These are phyloP conservation scores for Candida sanyaensis DNA, from an alignment of 1,139 yeast species.

Conservation along the genomic window DNA sequence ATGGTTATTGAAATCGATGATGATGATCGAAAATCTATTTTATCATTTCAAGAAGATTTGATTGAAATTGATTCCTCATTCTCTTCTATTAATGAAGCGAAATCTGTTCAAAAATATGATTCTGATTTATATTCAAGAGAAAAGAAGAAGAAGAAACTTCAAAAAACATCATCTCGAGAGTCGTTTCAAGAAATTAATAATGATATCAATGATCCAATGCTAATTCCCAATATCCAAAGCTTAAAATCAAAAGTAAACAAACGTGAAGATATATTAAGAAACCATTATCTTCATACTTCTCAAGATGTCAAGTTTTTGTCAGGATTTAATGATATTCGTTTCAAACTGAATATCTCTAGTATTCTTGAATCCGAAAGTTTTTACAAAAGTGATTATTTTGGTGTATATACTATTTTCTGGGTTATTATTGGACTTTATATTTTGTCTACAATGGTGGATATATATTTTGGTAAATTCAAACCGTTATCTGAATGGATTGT, in stretches of 20 bases:
- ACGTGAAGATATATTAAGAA: slow-evolving; percentile 8
- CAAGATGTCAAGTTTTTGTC: slow-evolving; percentile 12
- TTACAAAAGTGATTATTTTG: slow-evolving; percentile 52
- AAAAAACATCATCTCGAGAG: not conserved
- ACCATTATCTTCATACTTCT: slow-evolving; percentile 6
- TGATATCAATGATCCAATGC: not conserved
- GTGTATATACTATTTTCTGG: slow-evolving; percentile 72
- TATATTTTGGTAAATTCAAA: slow-evolving; percentile 27
- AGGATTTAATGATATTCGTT: slow-evolving; percentile 14
- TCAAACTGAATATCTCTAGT: slow-evolving; percentile 30
- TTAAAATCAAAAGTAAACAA: slow-evolving; percentile 7
- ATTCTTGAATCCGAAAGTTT: slow-evolving; percentile 50
- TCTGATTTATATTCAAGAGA: not conserved
- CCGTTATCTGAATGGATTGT: slow-evolving; percentile 49
- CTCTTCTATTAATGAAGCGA: not conserved
- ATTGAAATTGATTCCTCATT: not conserved
- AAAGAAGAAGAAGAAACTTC: not conserved
- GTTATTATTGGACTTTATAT: slow-evolving; percentile 57
- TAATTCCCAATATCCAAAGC: slow-evolving; percentile 2
- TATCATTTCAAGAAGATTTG: not conserved
- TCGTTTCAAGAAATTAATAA: not conserved
- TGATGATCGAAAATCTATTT: not conserved
- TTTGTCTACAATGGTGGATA: slow-evolving; percentile 47
- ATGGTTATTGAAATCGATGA: not conserved
- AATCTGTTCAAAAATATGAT: not conserved